Evolutionary conservation across 108 stramenopile species (phyloP).

Genomic region (Epipyxis sp.): DNA sequence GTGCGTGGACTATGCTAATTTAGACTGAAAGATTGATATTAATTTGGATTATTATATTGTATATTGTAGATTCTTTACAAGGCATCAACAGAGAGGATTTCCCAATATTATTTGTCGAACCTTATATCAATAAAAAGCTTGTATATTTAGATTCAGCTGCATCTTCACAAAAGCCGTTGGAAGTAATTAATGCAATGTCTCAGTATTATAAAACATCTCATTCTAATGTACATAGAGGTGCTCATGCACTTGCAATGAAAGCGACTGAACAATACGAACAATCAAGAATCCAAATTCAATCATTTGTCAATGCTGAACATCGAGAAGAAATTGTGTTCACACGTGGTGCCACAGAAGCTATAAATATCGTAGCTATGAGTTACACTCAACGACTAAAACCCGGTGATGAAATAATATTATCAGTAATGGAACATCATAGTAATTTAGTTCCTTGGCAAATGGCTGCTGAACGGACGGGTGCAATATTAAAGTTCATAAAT

Average conservation of each 20-base stretch:
- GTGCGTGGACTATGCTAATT: too few species aligned
- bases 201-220: constrained; percentile 69
- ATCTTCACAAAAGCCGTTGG: constrained; percentile 86
- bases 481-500: constrained; percentile 66
- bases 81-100: constrained; percentile 25
- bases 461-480: constrained; percentile 63
- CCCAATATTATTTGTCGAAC: constrained; percentile 33
- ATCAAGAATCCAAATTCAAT: constrained; percentile 71
- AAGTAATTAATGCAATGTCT: constrained; percentile 69
- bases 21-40: too few species aligned
- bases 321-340: constrained; percentile 86
- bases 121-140: constrained; percentile 52
- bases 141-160: constrained; percentile 91
- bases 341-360: constrained; percentile 82
- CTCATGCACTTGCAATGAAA: constrained; percentile 72
- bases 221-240: constrained; percentile 91
- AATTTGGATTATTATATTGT: too few species aligned
- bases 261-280: constrained; percentile 82
- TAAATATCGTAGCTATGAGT: constrained; percentile 76
- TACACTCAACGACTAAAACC: constrained; percentile 41
- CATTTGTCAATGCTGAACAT: constrained; percentile 70
- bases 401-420: constrained; percentile 84
- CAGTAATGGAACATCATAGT: constrained; percentile 88
- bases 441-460: constrained; percentile 96
- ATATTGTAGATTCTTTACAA: too few species aligned